Conservation (phyloP, 2,329 filamentous ascomycete species). For the Penicillium sclerotigenum region DNA sequence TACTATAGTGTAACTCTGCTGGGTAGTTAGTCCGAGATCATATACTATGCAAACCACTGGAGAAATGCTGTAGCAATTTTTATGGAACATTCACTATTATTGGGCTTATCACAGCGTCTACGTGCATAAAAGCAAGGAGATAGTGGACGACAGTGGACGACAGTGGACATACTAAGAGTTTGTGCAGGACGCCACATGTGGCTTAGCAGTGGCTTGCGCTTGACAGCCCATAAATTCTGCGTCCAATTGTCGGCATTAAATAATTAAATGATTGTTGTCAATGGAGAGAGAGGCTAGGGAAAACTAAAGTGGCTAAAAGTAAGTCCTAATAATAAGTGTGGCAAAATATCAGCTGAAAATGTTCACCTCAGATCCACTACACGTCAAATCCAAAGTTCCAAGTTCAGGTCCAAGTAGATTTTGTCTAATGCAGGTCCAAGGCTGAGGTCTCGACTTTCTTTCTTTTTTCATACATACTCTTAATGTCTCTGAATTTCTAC, state of each 20-base stretch:
- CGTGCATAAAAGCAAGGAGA: background rate
- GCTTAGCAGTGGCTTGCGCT: conserved; percentile 20
- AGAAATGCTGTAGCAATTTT: background rate
- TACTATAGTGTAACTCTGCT: background rate
- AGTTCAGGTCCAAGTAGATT: conserved; percentile 3
- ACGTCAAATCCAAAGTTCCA: background rate
- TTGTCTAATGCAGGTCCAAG: conserved; percentile 8
- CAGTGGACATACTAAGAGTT: too few species aligned
- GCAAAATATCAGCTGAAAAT: conserved; percentile 8
- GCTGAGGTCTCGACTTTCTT: background rate
- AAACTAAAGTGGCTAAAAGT: background rate
- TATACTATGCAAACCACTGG: background rate
- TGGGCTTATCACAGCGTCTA: conserved; percentile 7
- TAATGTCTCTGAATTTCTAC: conserved; percentile 1
- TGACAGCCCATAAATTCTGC: background rate
- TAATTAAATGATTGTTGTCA: background rate
- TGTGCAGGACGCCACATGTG: conserved; percentile 19
- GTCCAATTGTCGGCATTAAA: too few species aligned
- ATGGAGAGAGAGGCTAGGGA: background rate
- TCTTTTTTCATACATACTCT: too few species aligned
- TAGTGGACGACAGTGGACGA: too few species aligned
- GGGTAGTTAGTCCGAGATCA: background rate
- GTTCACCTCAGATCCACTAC: conserved; percentile 8
- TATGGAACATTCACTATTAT: background rate
- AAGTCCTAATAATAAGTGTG: conserved; percentile 7